Conservation (phyloP, 345 rosid species). For the Raphanus raphanistrum region DNA sequence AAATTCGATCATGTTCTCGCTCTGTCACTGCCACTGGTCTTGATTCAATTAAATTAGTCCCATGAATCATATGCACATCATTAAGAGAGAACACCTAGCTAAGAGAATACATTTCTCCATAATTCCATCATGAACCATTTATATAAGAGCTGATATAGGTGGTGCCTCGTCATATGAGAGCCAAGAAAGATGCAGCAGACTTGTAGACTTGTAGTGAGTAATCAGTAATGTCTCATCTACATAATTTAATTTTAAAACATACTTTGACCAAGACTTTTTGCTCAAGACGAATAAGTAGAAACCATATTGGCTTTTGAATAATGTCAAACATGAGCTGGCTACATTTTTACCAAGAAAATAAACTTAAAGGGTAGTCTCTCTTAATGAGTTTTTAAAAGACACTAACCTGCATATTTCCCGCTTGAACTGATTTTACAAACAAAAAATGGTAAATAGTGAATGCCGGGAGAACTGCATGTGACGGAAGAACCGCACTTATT, state of each 20-base stretch:
- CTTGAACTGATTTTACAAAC: no score
- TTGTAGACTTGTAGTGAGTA: not conserved
- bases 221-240: not conserved
- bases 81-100: not conserved
- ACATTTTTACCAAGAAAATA: not conserved
- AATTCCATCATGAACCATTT: not conserved
- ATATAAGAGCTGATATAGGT: not conserved
- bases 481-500: no score
- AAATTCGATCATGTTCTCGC: not conserved
- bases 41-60: not conserved
- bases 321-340: not conserved
- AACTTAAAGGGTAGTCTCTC: not conserved
- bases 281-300: not conserved
- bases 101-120: not conserved
- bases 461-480: no score
- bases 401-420: no score
- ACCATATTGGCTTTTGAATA: not conserved
- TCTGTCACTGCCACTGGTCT: constrained; percentile 4
- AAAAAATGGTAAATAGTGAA: no score
- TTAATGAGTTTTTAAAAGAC: no score
- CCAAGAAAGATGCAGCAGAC: not conserved
- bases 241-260: not conserved
- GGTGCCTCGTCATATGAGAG: not conserved
- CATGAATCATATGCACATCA: not conserved
- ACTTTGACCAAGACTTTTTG: not conserved